Percentiles rank a stretch among this genome's conserved stretches.
Evolutionary conservation across 1,139 yeast species (phyloP).

Genomic region (Wickerhamiella infanticola): DNA sequence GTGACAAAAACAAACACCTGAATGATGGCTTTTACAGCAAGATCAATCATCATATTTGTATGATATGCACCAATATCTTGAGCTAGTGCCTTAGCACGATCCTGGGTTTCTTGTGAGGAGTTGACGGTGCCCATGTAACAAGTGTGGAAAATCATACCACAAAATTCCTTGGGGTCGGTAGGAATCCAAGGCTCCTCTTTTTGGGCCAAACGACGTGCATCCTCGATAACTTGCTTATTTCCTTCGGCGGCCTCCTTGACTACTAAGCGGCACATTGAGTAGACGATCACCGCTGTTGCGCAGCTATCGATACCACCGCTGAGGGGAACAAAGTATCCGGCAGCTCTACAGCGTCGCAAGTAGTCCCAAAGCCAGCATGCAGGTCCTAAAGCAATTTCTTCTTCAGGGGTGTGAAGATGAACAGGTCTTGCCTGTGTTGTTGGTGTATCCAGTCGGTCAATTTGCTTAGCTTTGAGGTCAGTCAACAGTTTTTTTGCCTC

Average conservation of each 20-base stretch:
- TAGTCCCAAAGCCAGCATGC: conserved; percentile 99
- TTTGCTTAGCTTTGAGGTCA: not conserved
- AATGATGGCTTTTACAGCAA: conserved; percentile 58
- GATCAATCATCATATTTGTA: conserved; percentile 81
- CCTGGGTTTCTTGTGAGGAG: conserved; percentile 74
- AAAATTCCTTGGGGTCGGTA: conserved; percentile 55
- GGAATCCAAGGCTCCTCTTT: conserved; percentile 47
- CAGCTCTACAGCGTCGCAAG: conserved; percentile 71
- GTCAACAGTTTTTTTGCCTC: not conserved
- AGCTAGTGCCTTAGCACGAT: conserved; percentile 70
- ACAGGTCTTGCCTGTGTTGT: conserved; percentile 31
- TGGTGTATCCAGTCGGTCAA: conserved; percentile 36
- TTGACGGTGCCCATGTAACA: conserved; percentile 92
- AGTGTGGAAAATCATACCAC: conserved; percentile 65
- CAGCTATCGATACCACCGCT: conserved; percentile 98
- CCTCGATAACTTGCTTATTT: conserved; percentile 56
- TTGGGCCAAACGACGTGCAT: conserved; percentile 49
- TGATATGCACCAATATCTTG: conserved; percentile 73
- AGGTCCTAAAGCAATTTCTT: conserved; percentile 94
- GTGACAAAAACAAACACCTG: conserved; percentile 74
- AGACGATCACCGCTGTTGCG: conserved; percentile 90
- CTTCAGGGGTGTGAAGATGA: conserved; percentile 68
- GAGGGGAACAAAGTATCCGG: conserved; percentile 83
- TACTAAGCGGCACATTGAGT: conserved; percentile 84
- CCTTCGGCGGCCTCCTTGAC: conserved; percentile 50